Evolutionary conservation across 2,329 filamentous ascomycete species (phyloP), one percentile per base, ranked within the genome.

Genomic region (Fusarium tricinctum): DNA sequence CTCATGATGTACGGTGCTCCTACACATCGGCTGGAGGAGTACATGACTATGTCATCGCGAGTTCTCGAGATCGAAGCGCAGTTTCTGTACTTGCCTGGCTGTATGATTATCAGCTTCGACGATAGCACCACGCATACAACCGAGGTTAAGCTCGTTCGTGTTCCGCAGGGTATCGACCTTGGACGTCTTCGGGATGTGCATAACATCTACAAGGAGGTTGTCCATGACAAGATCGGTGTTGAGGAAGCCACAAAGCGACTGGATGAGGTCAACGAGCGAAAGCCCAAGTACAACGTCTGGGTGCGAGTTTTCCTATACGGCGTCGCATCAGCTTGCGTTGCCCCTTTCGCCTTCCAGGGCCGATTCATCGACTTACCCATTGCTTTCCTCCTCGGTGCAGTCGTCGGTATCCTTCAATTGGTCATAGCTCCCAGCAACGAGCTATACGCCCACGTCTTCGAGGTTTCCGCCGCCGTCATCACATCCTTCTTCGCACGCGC

Each of bases 41-140:
- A 97, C 78, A 90, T 97, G 88, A 90, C 87, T 66, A 97, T 95
- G 92, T 94, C 92, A 10, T 91, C 94, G 2, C 87, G 92, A n/a
- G 92, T 96, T 3, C 85, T 97, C 38, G 92, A 94, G 78, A 94
- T 97, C 17, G 92, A 97, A 69, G 91, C 91, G 8, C 93, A 97
- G 73, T 97, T 96, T 72, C 81, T 97, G 22, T 97, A 97, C 76
- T 88, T 97, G 30, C 94, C 94, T 0, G 92, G 92, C 0, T 97
- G 92, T 75, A 97, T 97, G 94, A 92, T 97, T 58, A 91, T 97
- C 75, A 95, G 93, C 6, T 97, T 97, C 74, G 94, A 92, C 74
- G 92, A 95, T 66, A 83, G 80, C 67, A 79, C 80, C 1, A 92
- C 91, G 0, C 91, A 94, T 74, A 94, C 92, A 0, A 91, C 91